Base-by-base conservation (phyloP, 345 rosid species). In the Bruguiera gymnorhiza region DNA sequence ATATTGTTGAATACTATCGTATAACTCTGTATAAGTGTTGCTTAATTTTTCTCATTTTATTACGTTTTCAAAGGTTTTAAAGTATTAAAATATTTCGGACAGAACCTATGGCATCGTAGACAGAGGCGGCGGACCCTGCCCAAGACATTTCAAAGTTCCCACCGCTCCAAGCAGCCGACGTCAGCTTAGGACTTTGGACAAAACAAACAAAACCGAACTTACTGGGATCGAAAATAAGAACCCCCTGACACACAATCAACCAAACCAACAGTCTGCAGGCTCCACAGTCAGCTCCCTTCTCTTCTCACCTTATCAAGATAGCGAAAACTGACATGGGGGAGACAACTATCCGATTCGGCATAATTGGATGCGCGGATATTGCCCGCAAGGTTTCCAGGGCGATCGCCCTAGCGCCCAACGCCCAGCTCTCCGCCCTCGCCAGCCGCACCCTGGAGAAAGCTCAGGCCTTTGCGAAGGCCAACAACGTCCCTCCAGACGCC, bases 331-430 rank as follows among this genome's bases (percentile, higher is more conserved):
- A 51, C 32, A 80, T 75, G 86, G 83, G 73, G 21, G 79, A 70
- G 32, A 20, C 27, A 7, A 63, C 37, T 7, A 75, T 88, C 83
- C 71, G 81, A 3, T 70, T 93, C 71, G 98, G 98, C 39, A 72
- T 93, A 24, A 51, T 90, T 26, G 96, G 97, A 46, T 89, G 93
- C 74, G 87, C 85, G 2, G 87, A 84, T 3, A 90, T 87, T 2
- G 96, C 96, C 30, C 81, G 90, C 6, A 93, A 93, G 77, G 62
- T 93, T 61, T 77, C 85, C 13, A 82, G 96, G 0, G 97, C 97
- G 21, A 89, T 90, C 3, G 66, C 30, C 3, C 71, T 87, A 3
- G 84, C 92, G 34, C 93, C 96, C 0, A 88, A 91, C 85, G 86
- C 96, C 62, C 71, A 78, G 7, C 68, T 91, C 51, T 39, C 87